Base-by-base conservation (phyloP, 495 filamentous ascomycete genomes). In the Pyrenula massariospora region DNA sequence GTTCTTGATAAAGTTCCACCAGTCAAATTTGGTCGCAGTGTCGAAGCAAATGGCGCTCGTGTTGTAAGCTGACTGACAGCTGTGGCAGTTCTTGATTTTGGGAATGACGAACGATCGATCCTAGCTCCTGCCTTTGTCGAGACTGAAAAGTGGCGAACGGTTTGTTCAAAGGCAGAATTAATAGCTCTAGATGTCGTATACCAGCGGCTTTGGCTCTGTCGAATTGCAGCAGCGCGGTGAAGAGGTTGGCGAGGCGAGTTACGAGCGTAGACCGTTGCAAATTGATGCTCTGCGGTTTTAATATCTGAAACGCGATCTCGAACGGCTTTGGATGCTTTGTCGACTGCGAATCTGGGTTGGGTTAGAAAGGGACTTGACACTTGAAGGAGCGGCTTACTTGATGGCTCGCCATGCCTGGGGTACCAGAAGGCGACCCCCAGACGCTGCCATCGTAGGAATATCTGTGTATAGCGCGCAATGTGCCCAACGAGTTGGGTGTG, bases 21-120 rank as follows among this genome's bases (percentile, higher is more conserved):
- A 0, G 90, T 95, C 50, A 98, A 74, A 61, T 94, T 96, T 2
- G 93, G 93, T 8, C 93, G 86, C 3, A 97, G 83, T 22, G 92
- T 87, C 0, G 84, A 91, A 1, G 90, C 89, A 66, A 97, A 98
- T 0, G 93, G 92, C 3, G 90, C 82, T 5, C 82, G 82, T n/a
- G 80, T 77, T 12, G 88, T 82, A 48, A 86, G 71, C 24, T 80
- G 75, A n/a, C 73, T 72, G 53, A 96, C 75, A 52, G 82, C 81
- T 2, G 77, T 75, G n/a, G 80, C 83, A 52, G 85, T 81, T 50
- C 75, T 74, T 22, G 88, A 89, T 50, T 75, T 77, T 48, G 82
- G 81, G 61, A 85, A 82, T n/a, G 78, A 76, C 59, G 81, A 70
- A n/a, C 78, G 78, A 57, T 87, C 82, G 52, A 80, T 73, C 51